A percentile compares a stretch with the other conserved stretches of the same genome.
These are phyloP conservation scores for Microdochium paspali DNA, from an alignment of 2,329 filamentous ascomycete genomes.

Conservation along the genomic window DNA sequence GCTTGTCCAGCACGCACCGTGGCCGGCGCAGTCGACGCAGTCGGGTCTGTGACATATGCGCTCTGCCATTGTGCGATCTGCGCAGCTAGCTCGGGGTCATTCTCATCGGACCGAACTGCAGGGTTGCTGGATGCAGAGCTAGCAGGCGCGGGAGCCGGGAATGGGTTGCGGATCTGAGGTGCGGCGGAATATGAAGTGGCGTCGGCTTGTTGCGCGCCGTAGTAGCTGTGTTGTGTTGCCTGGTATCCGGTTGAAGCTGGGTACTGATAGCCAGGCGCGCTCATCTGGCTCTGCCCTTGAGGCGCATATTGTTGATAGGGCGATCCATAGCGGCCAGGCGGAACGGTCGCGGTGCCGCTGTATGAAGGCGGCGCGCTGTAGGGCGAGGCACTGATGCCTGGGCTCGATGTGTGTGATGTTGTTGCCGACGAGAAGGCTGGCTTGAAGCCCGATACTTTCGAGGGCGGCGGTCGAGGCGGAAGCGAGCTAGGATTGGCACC, in stretches of 20 bases:
- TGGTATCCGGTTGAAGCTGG: constrained; percentile 7
- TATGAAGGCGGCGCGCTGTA: constrained; percentile 27
- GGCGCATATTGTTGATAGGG: background rate
- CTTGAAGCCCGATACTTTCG: constrained; percentile 36
- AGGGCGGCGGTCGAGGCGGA: constrained; percentile 66
- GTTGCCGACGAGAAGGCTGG: constrained; percentile 39
- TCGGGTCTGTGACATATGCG: constrained; percentile 55
- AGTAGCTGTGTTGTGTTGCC: constrained; percentile 17
- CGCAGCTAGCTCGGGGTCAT: constrained; percentile 75
- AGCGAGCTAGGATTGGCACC: constrained; percentile 55
- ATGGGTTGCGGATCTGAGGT: constrained; percentile 74
- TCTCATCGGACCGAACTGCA: constrained; percentile 28
- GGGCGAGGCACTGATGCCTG: constrained; percentile 16
- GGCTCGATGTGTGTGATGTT: constrained; percentile 17
- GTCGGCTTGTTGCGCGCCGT: constrained; percentile 20
- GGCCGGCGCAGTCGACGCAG: constrained; percentile 19
- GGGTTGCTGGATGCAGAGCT: constrained; percentile 16
- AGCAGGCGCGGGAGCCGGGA: constrained; percentile 51
- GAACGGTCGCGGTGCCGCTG: constrained; percentile 20
- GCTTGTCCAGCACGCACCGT: constrained; percentile 28
- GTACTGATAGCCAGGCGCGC: constrained; percentile 8
- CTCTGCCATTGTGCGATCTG: constrained; percentile 94
- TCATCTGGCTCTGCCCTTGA: background rate
- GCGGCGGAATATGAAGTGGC: constrained; percentile 37
- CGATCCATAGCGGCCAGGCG: constrained; percentile 32